Evolutionary conservation across 1,284 basidiomycete species (phyloP), one percentile per base, ranked within the genome.

Genomic region (Fomitiporia mediterranea): DNA sequence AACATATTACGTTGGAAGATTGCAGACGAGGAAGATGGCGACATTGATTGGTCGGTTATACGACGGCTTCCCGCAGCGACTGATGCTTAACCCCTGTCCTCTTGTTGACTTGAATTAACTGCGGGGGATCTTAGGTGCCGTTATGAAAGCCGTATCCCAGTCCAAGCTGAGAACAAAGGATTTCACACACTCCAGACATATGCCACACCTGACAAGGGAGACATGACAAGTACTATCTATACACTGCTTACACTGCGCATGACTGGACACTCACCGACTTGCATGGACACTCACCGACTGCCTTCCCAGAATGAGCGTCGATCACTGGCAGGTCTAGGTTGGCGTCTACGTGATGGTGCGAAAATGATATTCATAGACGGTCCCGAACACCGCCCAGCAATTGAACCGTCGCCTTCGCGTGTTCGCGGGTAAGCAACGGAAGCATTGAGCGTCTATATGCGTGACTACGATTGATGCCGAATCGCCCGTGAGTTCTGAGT

Each of bases 1-100:
- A 75, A 75, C n/a, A 84, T 92, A 39, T 79, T 70, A 51, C 68
- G 71, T 44, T 91, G 87, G 86, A 77, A 74, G 37, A 15, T 15
- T 38, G 40, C 25, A 11, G 30, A 27, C 15, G 28, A 32, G 39
- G 46, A 25, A 32, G 35, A 42, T 40, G 17, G n/a, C 25, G 56
- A 47, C 47, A n/a, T n/a, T n/a, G 56, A 57, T 39, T 28, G 17
- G 32, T 21, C 25, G 40, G 23, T 37, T 3, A 21, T 48, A 27
- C 15, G 28, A 21, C 40, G 25, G 15, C 9, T 39, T 8, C 15
- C 34, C 28, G 56, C 47, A 47, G 56, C 52, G 11, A 43, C 49
- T 19, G 56, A 57, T 53, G 56, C 56, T 9, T 57, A 48, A 30
- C 23, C 6, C 11, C 34, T 21, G 21, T 30, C 11, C 19, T 19